phyloP scores from a whole-genome alignment of 768 basidiomycete species.

The Suillus subaureus region DNA sequence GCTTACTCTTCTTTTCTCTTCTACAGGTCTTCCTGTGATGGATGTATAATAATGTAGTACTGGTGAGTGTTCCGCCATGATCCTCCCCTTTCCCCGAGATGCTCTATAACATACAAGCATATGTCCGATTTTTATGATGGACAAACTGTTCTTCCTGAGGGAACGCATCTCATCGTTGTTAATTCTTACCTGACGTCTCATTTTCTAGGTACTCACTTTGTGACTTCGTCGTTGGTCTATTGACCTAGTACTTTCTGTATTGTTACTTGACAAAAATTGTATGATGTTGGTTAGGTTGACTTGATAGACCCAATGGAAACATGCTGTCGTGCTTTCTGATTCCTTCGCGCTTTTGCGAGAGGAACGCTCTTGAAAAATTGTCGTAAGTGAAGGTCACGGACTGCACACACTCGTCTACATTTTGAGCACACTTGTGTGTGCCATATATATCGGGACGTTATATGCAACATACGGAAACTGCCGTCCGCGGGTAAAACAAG shows the following conservation, averaged over 20 bases:
- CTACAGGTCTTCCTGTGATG: background rate
- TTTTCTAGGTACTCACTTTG: background rate
- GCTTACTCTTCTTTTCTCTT: slow-evolving; percentile 4
- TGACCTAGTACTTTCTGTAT: background rate
- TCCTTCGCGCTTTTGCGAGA: no score
- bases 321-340: no score
- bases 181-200: background rate
- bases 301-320: no score
- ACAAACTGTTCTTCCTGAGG: slow-evolving; percentile 55
- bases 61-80: slow-evolving; percentile 6
- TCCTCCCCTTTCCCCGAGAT: slow-evolving; percentile 41
- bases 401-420: background rate
- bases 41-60: background rate
- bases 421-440: background rate
- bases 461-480: no score
- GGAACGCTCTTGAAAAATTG: background rate
- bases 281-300: no score
- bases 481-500: no score
- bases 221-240: background rate
- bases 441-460: no score
- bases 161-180: background rate
- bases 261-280: no score
- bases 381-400: background rate
- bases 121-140: slow-evolving; percentile 71
- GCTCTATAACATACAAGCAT: slow-evolving; percentile 68